Base-by-base conservation (phyloP, 352 stramenopile genomes). In the Paralagenidium karlingii region DNA sequence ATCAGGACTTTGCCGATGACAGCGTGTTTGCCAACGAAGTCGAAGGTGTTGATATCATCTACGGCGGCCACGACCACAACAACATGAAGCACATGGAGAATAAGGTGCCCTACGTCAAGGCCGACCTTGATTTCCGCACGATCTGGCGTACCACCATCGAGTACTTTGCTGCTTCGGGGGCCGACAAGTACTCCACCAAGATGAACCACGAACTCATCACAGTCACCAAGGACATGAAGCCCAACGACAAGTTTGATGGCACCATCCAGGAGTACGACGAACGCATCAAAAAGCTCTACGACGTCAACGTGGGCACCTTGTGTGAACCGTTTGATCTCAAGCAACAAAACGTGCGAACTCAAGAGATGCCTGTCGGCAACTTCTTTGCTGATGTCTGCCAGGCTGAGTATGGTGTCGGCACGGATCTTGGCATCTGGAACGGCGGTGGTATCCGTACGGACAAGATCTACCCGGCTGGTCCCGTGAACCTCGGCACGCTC, bases 21-120 rank as follows among this genome's bases (percentile, higher is more conserved):
- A 84, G 82, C 55, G 42, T 46, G 1, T 51, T 87, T n/a, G 80
- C 69, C 9, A 74, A 78, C 32, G 60, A 82, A 29, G 68, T 87
- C 20, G 38, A 43, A 5, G 70, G 61, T 29, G 62, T 87, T 13
- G 50, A 79, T 49, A 48, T 86, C 10, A 86, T 86, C 45, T 60
- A 77, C 34, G 73, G 56, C 20, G 73, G 73, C 19, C 73, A 86
- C 47, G 74, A 84, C 53, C 74, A 87, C 57, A 58, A 53, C 34
- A 71, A 59, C 5, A 87, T 84, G 65, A 44, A 82, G 37, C 69
- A 87, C 49, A 82, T 57, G 34, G 76, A 76, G 47, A 84, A 59
- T 41, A 66, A 66, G 32, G 65, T 70, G 36, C 68, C 74, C 47
- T 87, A 83, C 55, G 39, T 84, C 37, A 87, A 87, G 52, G 42